Evolutionary conservation across 2,329 filamentous ascomycete species (phyloP).

Genomic region (Diaporthe citriasiana): DNA sequence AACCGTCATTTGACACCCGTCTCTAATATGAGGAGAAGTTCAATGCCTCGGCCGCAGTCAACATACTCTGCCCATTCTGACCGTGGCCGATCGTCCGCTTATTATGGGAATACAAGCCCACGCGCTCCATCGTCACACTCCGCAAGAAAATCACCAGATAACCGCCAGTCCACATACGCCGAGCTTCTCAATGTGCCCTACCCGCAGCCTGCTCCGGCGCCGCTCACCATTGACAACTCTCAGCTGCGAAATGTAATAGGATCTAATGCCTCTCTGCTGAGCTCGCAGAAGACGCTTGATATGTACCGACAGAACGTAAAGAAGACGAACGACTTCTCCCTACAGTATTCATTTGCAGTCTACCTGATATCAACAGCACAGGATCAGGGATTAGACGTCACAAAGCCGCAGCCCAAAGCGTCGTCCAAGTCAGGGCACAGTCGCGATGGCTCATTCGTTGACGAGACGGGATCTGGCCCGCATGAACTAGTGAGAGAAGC

Average conservation of each 20-base stretch:
- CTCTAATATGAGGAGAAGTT: slow-evolving; percentile 68
- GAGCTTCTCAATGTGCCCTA: slow-evolving; percentile 80
- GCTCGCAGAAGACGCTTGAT: slow-evolving; percentile 92
- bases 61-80: slow-evolving; percentile 83
- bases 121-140: slow-evolving; percentile 65
- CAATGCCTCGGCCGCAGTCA: slow-evolving; percentile 79
- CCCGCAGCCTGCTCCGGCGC: slow-evolving; percentile 79
- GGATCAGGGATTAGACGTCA: slow-evolving; percentile 75
- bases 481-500: slow-evolving; percentile 87
- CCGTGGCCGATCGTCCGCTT: slow-evolving; percentile 73
- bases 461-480: slow-evolving; percentile 65
- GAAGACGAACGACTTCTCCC: slow-evolving; percentile 90
- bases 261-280: slow-evolving; percentile 90
- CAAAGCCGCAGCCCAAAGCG: slow-evolving; percentile 62
- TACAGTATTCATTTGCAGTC: slow-evolving; percentile 96
- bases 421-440: slow-evolving; percentile 63
- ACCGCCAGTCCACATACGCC: slow-evolving; percentile 66
- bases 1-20: slow-evolving; percentile 75
- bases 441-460: slow-evolving; percentile 61
- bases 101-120: slow-evolving; percentile 58
- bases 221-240: slow-evolving; percentile 84
- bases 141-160: slow-evolving; percentile 65
- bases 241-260: slow-evolving; percentile 84
- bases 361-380: slow-evolving; percentile 93
- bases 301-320: slow-evolving; percentile 99